A percentile compares a stretch with the other conserved stretches of the same genome.
Conservation (phyloP, 495 filamentous ascomycete genomes). For the Lepidopterella palustris region DNA sequence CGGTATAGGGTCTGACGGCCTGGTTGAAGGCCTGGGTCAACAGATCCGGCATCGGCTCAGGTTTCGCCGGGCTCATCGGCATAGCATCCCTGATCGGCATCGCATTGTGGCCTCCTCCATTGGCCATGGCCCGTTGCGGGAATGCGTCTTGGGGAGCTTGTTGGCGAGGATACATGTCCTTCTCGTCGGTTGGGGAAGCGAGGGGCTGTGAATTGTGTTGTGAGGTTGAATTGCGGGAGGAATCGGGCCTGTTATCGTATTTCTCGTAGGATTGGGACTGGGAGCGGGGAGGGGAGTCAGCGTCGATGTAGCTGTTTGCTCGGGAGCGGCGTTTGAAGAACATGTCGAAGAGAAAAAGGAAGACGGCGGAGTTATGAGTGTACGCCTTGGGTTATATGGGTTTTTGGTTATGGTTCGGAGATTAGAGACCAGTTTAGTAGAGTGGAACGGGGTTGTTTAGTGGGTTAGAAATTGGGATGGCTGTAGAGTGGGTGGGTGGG, state of each 20-base stretch:
- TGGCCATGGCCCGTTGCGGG: neutral
- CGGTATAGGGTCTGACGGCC: slow-evolving; percentile 42
- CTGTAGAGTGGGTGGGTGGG: no score
- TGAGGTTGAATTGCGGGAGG: slow-evolving; percentile 11
- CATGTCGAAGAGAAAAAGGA: slow-evolving; percentile 18
- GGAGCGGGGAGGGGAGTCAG: slow-evolving; percentile 20
- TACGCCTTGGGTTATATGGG: slow-evolving; percentile 5
- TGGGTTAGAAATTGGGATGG: neutral
- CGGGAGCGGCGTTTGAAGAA: slow-evolving; percentile 30
- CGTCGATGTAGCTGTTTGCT: slow-evolving; percentile 26
- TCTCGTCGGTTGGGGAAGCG: slow-evolving; percentile 15
- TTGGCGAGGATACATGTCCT: slow-evolving; percentile 27
- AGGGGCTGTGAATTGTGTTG: neutral
- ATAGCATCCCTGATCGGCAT: slow-evolving; percentile 15
- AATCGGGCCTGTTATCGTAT: slow-evolving; percentile 25
- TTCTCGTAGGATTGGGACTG: slow-evolving; percentile 25
- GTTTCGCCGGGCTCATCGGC: slow-evolving; percentile 18
- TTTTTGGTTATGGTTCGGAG: neutral
- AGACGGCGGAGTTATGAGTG: slow-evolving; percentile 3
- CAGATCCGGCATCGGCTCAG: slow-evolving; percentile 41
- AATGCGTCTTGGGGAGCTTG: slow-evolving; percentile 21
- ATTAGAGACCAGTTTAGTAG: slow-evolving; percentile 4
- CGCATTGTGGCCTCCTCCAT: slow-evolving; percentile 17
- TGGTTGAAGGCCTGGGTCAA: slow-evolving; percentile 46
- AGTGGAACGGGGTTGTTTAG: neutral